Evolutionary conservation across 257 asterid genomes (phyloP).

Genomic region (Solanum sitiens): DNA sequence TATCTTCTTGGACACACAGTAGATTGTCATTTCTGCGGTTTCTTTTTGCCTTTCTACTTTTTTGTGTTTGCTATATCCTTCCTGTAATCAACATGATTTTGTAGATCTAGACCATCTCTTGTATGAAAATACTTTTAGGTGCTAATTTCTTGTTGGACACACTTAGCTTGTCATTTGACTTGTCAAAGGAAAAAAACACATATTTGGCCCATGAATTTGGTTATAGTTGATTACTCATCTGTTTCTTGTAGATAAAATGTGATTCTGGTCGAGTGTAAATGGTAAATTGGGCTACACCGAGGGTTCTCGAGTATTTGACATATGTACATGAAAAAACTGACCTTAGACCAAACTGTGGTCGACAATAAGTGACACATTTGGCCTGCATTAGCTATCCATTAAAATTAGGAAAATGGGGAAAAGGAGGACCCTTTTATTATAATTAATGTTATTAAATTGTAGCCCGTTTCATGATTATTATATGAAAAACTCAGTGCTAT

Average conservation of each 20-base stretch:
- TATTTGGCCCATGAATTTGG: background rate
- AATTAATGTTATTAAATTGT: background rate
- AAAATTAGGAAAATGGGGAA: background rate
- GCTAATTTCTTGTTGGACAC: background rate
- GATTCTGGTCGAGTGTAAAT: background rate
- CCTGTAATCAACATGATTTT: background rate
- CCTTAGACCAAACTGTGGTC: background rate
- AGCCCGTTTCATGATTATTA: background rate
- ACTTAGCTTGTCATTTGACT: background rate
- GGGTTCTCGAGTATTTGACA: background rate
- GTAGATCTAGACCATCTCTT: background rate
- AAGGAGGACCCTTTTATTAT: background rate
- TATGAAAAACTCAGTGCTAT: background rate
- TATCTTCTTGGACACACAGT: background rate
- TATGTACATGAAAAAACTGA: background rate
- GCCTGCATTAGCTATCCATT: background rate
- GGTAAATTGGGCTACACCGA: background rate
- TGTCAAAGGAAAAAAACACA: background rate
- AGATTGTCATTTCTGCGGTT: background rate
- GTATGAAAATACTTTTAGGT: background rate
- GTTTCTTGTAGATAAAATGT: background rate
- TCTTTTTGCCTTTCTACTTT: background rate
- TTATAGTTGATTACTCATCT: background rate
- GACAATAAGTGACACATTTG: background rate
- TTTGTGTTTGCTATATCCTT: background rate